Evolutionary conservation across 1,284 basidiomycete species (phyloP), one percentile per base, ranked within the genome.

Genomic region (Prillingera fragicola): DNA sequence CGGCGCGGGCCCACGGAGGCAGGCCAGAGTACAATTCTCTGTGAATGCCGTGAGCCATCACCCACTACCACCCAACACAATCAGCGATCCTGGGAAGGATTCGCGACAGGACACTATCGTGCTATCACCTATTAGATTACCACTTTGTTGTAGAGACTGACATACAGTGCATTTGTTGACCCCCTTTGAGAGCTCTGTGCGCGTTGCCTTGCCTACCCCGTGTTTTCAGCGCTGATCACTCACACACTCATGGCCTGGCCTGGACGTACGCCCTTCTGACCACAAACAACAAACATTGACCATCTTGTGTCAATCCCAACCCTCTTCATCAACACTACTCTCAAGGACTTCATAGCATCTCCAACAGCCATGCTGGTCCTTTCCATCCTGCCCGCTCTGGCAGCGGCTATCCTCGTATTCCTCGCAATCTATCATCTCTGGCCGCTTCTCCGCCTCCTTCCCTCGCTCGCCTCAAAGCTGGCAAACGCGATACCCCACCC

Each of bases 351-450:
- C 35, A 22, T 5, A 5, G 13, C 23, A 13, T 6, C 14, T 15
- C 29, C n/a, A 31, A 31, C 18, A 17, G n/a, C n/a, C n/a, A 17
- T 17, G 9, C 29, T 15, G 13, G 29, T 31, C n/a, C n/a, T 17
- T 31, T n/a, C n/a, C n/a, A n/a, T n/a, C n/a, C 29, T 31, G n/a
- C 59, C 62, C 2, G 33, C 57, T 21, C 55, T 50, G 13, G 59
- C 50, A 17, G 23, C 48, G 22, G 34, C 56, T 27, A 53, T 55
- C 29, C 47, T 61, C 39, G 27, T 57, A 32, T 32, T 51, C 4
- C 38, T 57, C 5, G 43, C 42, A 13, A 36, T 32, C 17, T 61
- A 57, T 39, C 55, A 56, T 38, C 54, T 59, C 33, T 52, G 52
- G 17, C 54, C 56, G n/a, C 39, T 55, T 26, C 46, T 61, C 17